phyloP scores from a whole-genome alignment of 345 rosid species.

The Dipteronia dyeriana region DNA sequence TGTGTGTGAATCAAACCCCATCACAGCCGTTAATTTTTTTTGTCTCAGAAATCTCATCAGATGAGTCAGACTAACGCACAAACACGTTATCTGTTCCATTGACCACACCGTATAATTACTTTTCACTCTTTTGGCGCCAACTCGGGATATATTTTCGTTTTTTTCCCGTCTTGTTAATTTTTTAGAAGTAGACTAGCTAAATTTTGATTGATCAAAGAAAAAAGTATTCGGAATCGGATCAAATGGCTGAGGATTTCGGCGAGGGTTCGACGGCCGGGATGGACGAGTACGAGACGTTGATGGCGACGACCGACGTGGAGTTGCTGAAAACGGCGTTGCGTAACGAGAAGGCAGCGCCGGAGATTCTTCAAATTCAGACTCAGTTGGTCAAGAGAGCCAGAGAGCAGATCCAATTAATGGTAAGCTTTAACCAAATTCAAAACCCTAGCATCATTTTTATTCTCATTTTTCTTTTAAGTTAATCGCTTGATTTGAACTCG shows the following conservation, averaged over 20 bases:
- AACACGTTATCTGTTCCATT: conserved; percentile 31
- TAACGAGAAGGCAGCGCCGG: conserved; percentile 24
- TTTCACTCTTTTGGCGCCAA: conserved; percentile 18
- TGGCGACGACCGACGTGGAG: conserved; percentile 21
- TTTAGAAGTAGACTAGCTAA: neutral
- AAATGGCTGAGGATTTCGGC: conserved; percentile 42
- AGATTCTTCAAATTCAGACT: conserved; percentile 17
- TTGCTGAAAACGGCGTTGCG: conserved; percentile 17
- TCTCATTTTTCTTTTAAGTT: neutral
- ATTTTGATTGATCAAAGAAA: neutral
- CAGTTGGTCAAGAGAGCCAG: conserved; percentile 19
- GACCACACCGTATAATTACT: neutral
- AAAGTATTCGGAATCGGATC: conserved; percentile 1
- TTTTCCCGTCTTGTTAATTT: neutral
- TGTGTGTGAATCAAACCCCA: conserved; percentile 31
- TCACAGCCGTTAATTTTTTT: conserved; percentile 18
- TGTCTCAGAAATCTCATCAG: neutral
- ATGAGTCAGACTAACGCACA: conserved; percentile 43
- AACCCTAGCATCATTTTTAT: neutral
- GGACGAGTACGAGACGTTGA: conserved; percentile 19
- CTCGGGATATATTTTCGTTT: neutral
- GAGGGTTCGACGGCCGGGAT: conserved; percentile 23
- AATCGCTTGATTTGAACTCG: too few species aligned
- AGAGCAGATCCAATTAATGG: conserved; percentile 22
- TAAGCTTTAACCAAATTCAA: neutral